phyloP scores from a whole-genome alignment of 2,329 filamentous ascomycete species.

The Drechslera avenae region DNA sequence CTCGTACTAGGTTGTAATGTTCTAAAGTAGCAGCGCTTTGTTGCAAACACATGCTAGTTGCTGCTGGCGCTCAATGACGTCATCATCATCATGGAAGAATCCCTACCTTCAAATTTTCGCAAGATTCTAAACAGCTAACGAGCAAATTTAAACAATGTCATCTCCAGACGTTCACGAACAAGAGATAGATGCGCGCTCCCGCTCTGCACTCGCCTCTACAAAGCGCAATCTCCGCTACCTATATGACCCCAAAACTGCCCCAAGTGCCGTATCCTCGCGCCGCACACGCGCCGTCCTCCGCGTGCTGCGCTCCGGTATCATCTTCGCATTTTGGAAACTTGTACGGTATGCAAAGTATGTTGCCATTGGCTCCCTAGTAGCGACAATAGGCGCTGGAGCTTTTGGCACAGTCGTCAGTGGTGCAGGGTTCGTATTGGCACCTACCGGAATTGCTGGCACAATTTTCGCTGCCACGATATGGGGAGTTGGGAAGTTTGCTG shows the following conservation, averaged over 20 bases:
- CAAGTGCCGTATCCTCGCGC: slow-evolving; percentile 37
- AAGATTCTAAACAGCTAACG: not conserved
- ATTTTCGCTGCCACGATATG: slow-evolving; percentile 46
- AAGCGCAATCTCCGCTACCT: slow-evolving; percentile 46
- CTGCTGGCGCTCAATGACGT: too few species aligned
- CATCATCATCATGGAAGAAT: too few species aligned
- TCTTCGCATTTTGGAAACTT: slow-evolving; percentile 52
- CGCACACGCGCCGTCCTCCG: slow-evolving; percentile 50
- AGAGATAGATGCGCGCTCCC: slow-evolving; percentile 30
- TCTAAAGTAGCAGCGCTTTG: too few species aligned
- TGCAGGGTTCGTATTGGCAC: slow-evolving; percentile 50
- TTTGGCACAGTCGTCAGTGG: slow-evolving; percentile 47
- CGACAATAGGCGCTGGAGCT: slow-evolving; percentile 47
- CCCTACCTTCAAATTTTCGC: too few species aligned
- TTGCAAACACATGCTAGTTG: too few species aligned
- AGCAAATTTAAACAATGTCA: not conserved
- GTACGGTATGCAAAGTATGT: slow-evolving; percentile 53
- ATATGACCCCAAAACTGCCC: slow-evolving; percentile 40
- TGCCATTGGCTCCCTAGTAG: slow-evolving; percentile 48
- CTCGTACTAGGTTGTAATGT: too few species aligned
- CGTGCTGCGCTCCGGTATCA: slow-evolving; percentile 44
- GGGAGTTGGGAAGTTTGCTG: slow-evolving; percentile 48
- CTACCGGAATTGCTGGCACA: slow-evolving; percentile 49
- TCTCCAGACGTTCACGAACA: slow-evolving; percentile 7
- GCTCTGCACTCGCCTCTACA: slow-evolving; percentile 34